Base-by-base conservation (phyloP, 495 filamentous ascomycete genomes). In the Glarea lozoyensis region DNA sequence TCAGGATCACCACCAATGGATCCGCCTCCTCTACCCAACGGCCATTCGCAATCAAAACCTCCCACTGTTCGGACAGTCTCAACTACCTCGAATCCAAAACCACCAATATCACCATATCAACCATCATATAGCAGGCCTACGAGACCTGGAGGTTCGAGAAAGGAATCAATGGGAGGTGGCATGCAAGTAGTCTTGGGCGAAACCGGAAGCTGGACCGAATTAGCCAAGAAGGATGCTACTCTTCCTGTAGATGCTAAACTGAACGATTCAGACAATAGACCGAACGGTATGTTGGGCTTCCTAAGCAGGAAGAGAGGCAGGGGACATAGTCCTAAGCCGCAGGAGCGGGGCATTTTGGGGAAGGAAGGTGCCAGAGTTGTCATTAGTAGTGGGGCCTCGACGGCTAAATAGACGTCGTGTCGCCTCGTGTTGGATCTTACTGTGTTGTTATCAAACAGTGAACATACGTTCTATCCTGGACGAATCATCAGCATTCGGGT, bases 291-390 rank as follows among this genome's bases (percentile, higher is more conserved):
- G 76, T 77, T 98, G 35, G 85, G 88, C 2, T 92, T 98, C 60
- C 68, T 96, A 42, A 81, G 71, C 27, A 71, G 89, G 44, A 93
- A 92, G 68, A 94, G 85, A 69, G 88, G 88, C 4, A 72, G 92
- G 30, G 87, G 88, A 37, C 76, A 84, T 56, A 95, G 89, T 57
- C 92, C 92, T 7, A 95, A 94, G 63, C 89, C 89, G 32, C 87
- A 86, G 59, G 92, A 98, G 58, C 70, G 86, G 13, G 92, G 92
- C 37, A 89, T 98, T 35, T 58, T 98, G 48, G 93, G 92, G 41
- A 95, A 95, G 56, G 92, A 98, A 57, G 92, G 92, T 5, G 88
- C 92, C 15, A 73, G 92, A 54, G 80, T 87, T 21, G 68, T 87
- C 27, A 73, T 86, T 37, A 67, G 70, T 52, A 51, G 48, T 23